Percentiles rank a stretch among this genome's conserved stretches.
Evolutionary conservation across 2,329 filamentous ascomycete species (phyloP).

Genomic region (Trichoderma atrobrunneum): DNA sequence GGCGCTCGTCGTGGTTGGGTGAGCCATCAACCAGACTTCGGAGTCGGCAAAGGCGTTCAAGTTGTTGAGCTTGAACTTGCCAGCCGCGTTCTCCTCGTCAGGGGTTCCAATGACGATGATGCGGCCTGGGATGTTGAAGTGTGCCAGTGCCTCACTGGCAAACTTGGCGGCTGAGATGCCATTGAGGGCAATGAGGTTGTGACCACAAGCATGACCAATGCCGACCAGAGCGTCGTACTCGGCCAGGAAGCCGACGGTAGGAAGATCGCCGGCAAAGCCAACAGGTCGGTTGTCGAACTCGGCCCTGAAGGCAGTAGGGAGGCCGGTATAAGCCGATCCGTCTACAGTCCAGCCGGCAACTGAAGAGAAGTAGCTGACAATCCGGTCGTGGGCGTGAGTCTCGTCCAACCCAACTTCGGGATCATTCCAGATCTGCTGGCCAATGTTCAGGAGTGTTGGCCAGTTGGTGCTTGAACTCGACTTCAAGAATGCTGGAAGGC

Average conservation of each 20-base stretch:
- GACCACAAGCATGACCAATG: slow-evolving; percentile 23
- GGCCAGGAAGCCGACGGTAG: slow-evolving; percentile 21
- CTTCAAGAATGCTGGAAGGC: slow-evolving; percentile 12
- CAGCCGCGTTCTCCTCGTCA: slow-evolving; percentile 24
- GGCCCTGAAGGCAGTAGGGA: slow-evolving; percentile 21
- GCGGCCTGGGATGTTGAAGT: slow-evolving; percentile 21
- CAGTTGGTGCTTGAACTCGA: slow-evolving; percentile 10
- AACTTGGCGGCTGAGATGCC: slow-evolving; percentile 21
- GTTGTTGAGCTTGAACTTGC: slow-evolving; percentile 22
- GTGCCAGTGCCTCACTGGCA: slow-evolving; percentile 17
- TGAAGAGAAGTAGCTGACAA: slow-evolving; percentile 21
- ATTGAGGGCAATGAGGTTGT: slow-evolving; percentile 23
- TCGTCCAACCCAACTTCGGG: slow-evolving; percentile 22
- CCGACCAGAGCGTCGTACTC: slow-evolving; percentile 23
- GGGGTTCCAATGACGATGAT: slow-evolving; percentile 20
- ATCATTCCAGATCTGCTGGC: slow-evolving; percentile 20
- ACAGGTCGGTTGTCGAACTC: slow-evolving; percentile 19
- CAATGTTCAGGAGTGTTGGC: slow-evolving; percentile 20
- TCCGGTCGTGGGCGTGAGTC: slow-evolving; percentile 21
- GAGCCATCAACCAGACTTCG: slow-evolving; percentile 24
- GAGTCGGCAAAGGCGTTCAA: slow-evolving; percentile 20
- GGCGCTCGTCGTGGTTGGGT: slow-evolving; percentile 20
- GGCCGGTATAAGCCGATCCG: slow-evolving; percentile 10
- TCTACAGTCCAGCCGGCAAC: slow-evolving; percentile 18
- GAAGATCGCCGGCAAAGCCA: slow-evolving; percentile 5